These are phyloP conservation scores for Fusarium sp. DNA, from an alignment of 2,329 filamentous ascomycete genomes.

Conservation along the genomic window DNA sequence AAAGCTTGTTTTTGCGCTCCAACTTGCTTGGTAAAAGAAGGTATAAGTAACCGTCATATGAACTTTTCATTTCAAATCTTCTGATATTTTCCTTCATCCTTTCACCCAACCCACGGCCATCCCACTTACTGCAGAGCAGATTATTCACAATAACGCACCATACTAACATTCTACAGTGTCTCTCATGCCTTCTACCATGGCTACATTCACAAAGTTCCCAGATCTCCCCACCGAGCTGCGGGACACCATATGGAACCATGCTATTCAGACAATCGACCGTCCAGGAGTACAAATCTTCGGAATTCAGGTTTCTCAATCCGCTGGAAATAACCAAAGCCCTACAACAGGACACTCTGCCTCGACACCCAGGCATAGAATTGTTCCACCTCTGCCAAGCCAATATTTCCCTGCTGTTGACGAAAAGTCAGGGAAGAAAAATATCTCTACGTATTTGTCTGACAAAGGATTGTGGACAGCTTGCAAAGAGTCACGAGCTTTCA, in stretches of 20 bases:
- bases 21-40: too few species aligned
- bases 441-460: background rate
- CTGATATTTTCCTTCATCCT: too few species aligned
- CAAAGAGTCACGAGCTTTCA: background rate
- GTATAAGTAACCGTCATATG: too few species aligned
- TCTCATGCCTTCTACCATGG: background rate
- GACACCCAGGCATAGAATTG: accelerated
- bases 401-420: background rate
- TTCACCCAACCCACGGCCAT: too few species aligned
- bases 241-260: conserved; percentile 10
- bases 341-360: accelerated
- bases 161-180: too few species aligned
- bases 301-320: background rate
- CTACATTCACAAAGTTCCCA: conserved; percentile 1
- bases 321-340: background rate
- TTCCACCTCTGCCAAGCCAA: background rate
- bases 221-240: conserved; percentile 8
- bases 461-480: background rate
- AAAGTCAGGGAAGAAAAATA: background rate
- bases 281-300: conserved; percentile 11
- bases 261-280: background rate
- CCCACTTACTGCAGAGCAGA: too few species aligned
- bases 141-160: too few species aligned
- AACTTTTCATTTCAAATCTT: too few species aligned
- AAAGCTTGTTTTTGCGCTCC: too few species aligned